Evolutionary conservation across 202 grass and related monocot genomes (phyloP), one percentile per base, ranked within the genome.

Genomic region (Elaeis oleifera): DNA sequence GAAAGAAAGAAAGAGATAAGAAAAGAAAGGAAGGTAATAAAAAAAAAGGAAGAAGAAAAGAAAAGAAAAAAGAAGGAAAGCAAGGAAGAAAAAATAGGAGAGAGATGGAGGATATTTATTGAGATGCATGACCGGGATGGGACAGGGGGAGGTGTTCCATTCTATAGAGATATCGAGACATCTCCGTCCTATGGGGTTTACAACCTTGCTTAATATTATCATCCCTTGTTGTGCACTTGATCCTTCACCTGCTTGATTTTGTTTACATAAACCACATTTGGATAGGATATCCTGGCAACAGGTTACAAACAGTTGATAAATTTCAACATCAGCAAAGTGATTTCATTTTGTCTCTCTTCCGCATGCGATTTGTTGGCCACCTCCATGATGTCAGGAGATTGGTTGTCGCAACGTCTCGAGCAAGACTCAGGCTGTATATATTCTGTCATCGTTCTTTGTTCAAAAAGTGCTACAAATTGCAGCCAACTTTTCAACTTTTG

Each of bases 251-350:
- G 29, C 29, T 32, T 32, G 5, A 32, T 32, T 32, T 32, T 6
- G 5, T 56, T 76, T 32, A 32, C 6, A 32, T 32, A 36, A 76
- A 68, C 69, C 66, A 56, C 80, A 49, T 67, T 57, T 69, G 50
- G 31, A 49, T 16, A 49, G 75, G 57, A 19, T 27, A 23, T 58
- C 67, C 48, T 60, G 31, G 59, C 18, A 75, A 24, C 80, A 96
- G 86, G 80, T 92, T 67, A 60, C 82, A 4, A 99, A 24, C 94
- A 22, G 88, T 99, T 59, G 94, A 99, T 54, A 92, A 99, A 72
- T 92, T 99, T 66, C 94, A 99, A 79, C 85, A 85, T 18, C 88
- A 99, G 53, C 94, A 99, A 64, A 99, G 92, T 76, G 85, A 99
- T 83, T 92, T 92, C 78, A 99, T 99, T 78, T 60, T 97, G 49